Base-by-base conservation (phyloP, 2,329 filamentous ascomycete species). In the Nemania sp. region DNA sequence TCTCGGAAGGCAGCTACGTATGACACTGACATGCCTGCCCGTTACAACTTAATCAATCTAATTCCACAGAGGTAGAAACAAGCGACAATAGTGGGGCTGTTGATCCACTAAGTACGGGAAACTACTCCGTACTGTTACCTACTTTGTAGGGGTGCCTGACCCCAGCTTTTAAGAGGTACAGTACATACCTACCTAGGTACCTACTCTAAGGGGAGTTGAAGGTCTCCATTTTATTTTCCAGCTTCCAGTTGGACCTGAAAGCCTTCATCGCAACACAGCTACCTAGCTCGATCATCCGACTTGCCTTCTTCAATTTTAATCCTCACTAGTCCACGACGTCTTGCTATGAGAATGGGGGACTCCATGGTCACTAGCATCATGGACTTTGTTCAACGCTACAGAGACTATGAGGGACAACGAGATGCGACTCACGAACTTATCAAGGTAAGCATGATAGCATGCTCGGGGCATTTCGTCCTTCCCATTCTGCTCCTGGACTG, bases 371-470 rank as follows among this genome's bases (percentile, higher is more conserved):
- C 78, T 22, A 66, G 64, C 42, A 69, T 80, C 37, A 67, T 75
- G 67, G 73, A 76, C 41, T 80, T 82, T 61, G 65, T 79, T 56
- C 67, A 73, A 42, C 73, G 80, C 7, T 82, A 76, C 61, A 73
- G 75, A 40, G 62, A 67, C 31, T 68, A 81, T 40, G 74, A 77
- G 54, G 45, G 61, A 4, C 73, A 77, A 31, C 70, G 73, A 43
- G 72, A 77, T 31, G 68, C 64, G 12, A 74, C 68, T 37, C 73
- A 80, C 50, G 66, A 72, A 36, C 64, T 82, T 57, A 75, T 82
- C 51, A 76, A 77, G 72, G 80, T 79, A 64, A 36, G 70, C 14
- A 42, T 19, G 22, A 26, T 19, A 17, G 15, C 12, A 28, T 15
- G 6, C 23, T 28, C 14, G 42, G 47, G 48, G 31, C 39, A 47